phyloP scores from a whole-genome alignment of 768 basidiomycete genomes.

The Neoboletus brunneissimus region DNA sequence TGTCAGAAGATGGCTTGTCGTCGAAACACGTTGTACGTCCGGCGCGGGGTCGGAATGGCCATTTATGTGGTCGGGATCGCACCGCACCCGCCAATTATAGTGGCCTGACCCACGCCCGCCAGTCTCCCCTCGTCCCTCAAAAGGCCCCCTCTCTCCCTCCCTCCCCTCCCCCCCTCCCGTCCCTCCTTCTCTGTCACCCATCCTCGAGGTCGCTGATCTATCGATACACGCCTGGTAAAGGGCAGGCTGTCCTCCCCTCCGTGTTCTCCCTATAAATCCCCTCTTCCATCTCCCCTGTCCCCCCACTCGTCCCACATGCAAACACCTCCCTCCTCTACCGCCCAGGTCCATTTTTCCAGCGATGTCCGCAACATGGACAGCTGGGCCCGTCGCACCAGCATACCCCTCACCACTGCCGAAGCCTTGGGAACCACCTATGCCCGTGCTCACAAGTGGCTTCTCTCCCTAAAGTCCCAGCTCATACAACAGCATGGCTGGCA shows the following conservation, averaged over 20 bases:
- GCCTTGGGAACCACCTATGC: constrained; percentile 79
- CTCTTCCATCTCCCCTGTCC: background rate
- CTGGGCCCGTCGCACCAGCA: constrained; percentile 76
- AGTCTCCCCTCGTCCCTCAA: constrained; percentile 35
- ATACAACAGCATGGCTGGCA: constrained; percentile 70
- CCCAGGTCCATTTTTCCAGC: constrained; percentile 73
- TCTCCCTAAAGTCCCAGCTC: constrained; percentile 58
- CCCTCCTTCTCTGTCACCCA: constrained; percentile 27
- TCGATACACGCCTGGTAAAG: constrained; percentile 31
- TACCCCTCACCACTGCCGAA: constrained; percentile 80
- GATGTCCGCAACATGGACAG: constrained; percentile 80
- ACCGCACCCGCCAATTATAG: constrained; percentile 52
- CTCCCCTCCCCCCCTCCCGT: constrained; percentile 26
- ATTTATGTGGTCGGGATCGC: constrained; percentile 51
- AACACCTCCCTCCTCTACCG: constrained; percentile 37
- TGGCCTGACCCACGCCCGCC: constrained; percentile 43
- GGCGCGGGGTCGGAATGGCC: constrained; percentile 58
- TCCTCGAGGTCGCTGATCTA: constrained; percentile 24
- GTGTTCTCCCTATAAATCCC: constrained; percentile 26
- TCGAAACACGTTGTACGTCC: constrained; percentile 78
- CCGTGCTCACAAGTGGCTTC: constrained; percentile 74
- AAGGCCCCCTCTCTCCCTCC: constrained; percentile 32
- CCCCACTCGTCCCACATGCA: constrained; percentile 25
- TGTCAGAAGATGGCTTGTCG: constrained; percentile 40
- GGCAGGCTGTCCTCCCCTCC: constrained; percentile 20